Conservation (phyloP, 2,329 filamentous ascomycete species). For the Aspergillus neotritici region DNA sequence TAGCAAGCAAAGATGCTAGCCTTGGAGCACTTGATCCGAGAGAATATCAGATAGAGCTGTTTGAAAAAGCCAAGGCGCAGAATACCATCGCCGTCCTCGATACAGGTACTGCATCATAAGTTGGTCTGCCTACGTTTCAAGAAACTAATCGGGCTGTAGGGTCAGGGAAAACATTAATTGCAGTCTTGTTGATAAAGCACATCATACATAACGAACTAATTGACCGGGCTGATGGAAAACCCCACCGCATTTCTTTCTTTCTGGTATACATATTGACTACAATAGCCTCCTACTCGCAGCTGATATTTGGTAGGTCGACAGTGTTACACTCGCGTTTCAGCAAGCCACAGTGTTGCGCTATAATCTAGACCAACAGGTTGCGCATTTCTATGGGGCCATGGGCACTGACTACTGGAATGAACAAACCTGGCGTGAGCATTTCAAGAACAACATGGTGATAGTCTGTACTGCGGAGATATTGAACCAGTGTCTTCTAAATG, state of each 20-base stretch:
- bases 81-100: conserved; percentile 93
- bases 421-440: conserved; percentile 54
- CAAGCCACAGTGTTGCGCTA: conserved; percentile 75
- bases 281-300: neutral
- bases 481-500: conserved; percentile 68
- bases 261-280: conserved; percentile 48
- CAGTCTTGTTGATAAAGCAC: conserved; percentile 74
- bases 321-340: conserved; percentile 83
- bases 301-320: conserved; percentile 58
- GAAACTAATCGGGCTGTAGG: conserved; percentile 45
- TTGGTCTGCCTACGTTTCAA: neutral
- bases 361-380: conserved; percentile 72
- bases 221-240: conserved; percentile 55
- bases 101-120: conserved; percentile 53
- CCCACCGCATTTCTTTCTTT: conserved; percentile 72
- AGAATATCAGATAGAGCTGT: conserved; percentile 89
- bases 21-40: conserved; percentile 69
- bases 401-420: conserved; percentile 56
- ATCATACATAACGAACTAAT: conserved; percentile 72
- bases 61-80: conserved; percentile 73
- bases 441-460: conserved; percentile 68
- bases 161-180: conserved; percentile 94
- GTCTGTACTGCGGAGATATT: conserved; percentile 91
- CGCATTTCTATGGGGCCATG: conserved; percentile 68
- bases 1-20: conserved; percentile 48